These are phyloP conservation scores for Phellinidium pouzarii DNA, from an alignment of 1,284 basidiomycete species.

Conservation along the genomic window DNA sequence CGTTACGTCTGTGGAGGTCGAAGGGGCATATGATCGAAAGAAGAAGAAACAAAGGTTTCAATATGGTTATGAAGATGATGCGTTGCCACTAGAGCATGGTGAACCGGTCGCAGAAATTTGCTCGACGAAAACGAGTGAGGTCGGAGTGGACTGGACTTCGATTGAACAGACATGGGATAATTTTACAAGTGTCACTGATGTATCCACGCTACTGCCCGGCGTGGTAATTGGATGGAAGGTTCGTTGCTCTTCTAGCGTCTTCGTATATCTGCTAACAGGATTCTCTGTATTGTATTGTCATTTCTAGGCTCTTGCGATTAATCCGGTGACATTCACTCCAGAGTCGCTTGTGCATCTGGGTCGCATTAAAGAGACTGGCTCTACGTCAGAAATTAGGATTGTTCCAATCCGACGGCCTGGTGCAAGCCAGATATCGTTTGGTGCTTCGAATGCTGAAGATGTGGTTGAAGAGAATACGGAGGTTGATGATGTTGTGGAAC, in stretches of 20 bases:
- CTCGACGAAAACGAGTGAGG: not conserved
- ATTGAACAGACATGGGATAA: conserved; percentile 38
- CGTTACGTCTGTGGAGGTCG: conserved; percentile 63
- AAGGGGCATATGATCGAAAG: conserved; percentile 33
- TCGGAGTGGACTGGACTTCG: conserved; percentile 31
- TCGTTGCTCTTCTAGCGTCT: conserved; percentile 6
- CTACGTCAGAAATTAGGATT: not conserved
- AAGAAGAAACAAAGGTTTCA: conserved; percentile 25
- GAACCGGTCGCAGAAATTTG: not conserved
- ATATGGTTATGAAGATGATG: conserved; percentile 8
- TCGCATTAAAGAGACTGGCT: conserved; percentile 24
- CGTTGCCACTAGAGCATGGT: not conserved
- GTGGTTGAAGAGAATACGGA: not conserved
- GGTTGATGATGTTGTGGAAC: not conserved
- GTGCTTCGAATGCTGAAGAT: not conserved
- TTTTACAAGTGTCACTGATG: conserved; percentile 27
- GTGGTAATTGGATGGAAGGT: conserved; percentile 50
- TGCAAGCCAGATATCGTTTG: conserved; percentile 10
- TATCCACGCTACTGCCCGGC: conserved; percentile 31
- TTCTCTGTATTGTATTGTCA: not conserved
- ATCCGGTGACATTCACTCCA: conserved; percentile 46
- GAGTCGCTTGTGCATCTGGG: conserved; percentile 43
- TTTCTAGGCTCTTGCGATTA: conserved; percentile 39
- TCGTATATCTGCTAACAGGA: not conserved
- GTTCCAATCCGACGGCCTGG: conserved; percentile 6